Conservation (phyloP, 352 stramenopile species). For the Phytophthora uliginosa region DNA sequence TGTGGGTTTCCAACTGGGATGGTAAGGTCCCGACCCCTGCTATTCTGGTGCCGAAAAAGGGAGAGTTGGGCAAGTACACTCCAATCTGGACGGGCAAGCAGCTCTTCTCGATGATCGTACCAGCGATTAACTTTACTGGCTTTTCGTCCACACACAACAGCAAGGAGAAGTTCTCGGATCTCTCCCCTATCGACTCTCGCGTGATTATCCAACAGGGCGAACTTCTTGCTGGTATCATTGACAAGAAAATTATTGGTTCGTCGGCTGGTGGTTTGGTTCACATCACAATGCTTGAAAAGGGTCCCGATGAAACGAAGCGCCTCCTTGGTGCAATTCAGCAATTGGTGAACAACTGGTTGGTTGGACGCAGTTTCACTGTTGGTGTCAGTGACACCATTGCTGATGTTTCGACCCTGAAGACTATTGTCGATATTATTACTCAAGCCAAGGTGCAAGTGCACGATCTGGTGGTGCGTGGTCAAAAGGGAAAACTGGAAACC, state of each 20-base stretch:
- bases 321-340: conserved; percentile 97
- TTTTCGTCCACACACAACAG: conserved; percentile 97
- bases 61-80: conserved; percentile 85
- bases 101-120: conserved; percentile 97
- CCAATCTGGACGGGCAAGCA: conserved; percentile 99
- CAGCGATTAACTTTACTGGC: conserved; percentile 97
- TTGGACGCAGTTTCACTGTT: conserved; percentile 99
- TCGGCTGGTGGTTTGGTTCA: conserved; percentile 98
- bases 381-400: conserved; percentile 99
- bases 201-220: conserved; percentile 99
- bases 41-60: conserved; percentile 96
- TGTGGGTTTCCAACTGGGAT: conserved; percentile 98
- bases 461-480: conserved; percentile 97
- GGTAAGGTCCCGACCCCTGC: conserved; percentile 97
- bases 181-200: conserved; percentile 97
- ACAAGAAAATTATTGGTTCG: conserved; percentile 99
- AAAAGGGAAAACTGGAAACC: conserved; percentile 98
- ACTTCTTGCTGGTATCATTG: conserved; percentile 98
- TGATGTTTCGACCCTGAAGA: conserved; percentile 98
- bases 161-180: conserved; percentile 89
- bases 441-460: conserved; percentile 97
- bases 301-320: conserved; percentile 89
- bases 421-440: conserved; percentile 99
- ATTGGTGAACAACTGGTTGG: conserved; percentile 99
- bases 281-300: conserved; percentile 96